These are phyloP conservation scores for Citrus hindsii DNA, from an alignment of 345 rosid species.

Conservation along the genomic window DNA sequence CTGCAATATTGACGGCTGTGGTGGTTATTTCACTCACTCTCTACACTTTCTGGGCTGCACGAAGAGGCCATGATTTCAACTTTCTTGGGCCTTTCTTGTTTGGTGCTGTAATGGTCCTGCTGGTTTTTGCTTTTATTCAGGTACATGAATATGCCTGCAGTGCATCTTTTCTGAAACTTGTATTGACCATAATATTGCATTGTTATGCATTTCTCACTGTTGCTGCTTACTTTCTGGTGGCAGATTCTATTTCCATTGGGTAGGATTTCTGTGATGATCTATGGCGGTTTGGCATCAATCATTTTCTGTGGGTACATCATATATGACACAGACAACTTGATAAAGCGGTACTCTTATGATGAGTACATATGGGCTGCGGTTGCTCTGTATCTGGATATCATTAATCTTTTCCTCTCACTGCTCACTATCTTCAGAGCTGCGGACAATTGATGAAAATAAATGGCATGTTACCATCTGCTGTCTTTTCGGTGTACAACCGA, in stretches of 20 bases:
- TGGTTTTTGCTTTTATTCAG: constrained; percentile 77
- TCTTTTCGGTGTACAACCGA: background rate
- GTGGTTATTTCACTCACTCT: constrained; percentile 76
- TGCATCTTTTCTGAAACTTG: background rate
- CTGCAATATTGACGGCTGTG: constrained; percentile 69
- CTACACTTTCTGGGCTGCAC: constrained; percentile 95
- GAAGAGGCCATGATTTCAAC: constrained; percentile 81
- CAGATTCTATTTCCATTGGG: constrained; percentile 83
- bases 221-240: constrained; percentile 16
- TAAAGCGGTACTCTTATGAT: constrained; percentile 76
- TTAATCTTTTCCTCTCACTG: constrained; percentile 73
- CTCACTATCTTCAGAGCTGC: constrained; percentile 74
- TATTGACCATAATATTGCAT: no score
- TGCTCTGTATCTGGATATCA: constrained; percentile 66
- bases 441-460: constrained; percentile 24
- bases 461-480: background rate
- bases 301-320: constrained; percentile 84
- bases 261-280: constrained; percentile 68
- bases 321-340: constrained; percentile 82
- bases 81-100: constrained; percentile 93
- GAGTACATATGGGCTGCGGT: constrained; percentile 92
- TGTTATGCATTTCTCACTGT: background rate
- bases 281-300: constrained; percentile 72
- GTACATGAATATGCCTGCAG: constrained; percentile 18
- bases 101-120: constrained; percentile 61